phyloP scores from a whole-genome alignment of 78 protist genomes.

The Dictyostelium discoideum region dicty_2.7 NC_007088.5:3215001-3215500 shows the following conservation, averaged over 20 bases:
- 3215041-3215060: constrained; percentile 12
- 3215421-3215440: background rate
- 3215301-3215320: constrained; percentile 37
- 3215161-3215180: background rate
- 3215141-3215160: background rate
- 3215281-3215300: background rate
- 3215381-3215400: background rate
- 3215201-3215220: constrained; percentile 2
- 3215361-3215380: background rate
- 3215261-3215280: background rate
- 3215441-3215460: background rate
- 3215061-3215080: constrained; percentile 4
- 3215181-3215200: background rate
- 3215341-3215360: constrained; percentile 20
- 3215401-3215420: background rate
- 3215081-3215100: background rate
- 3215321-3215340: background rate
- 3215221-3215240: background rate
- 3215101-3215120: background rate
- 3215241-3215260: background rate
- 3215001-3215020: background rate
- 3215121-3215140: background rate
- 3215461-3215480: background rate
- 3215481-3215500: background rate
- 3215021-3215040: background rate